Evolutionary conservation across 306 rosid species (phyloP).

Genomic region (Quercus cerris): DNA sequence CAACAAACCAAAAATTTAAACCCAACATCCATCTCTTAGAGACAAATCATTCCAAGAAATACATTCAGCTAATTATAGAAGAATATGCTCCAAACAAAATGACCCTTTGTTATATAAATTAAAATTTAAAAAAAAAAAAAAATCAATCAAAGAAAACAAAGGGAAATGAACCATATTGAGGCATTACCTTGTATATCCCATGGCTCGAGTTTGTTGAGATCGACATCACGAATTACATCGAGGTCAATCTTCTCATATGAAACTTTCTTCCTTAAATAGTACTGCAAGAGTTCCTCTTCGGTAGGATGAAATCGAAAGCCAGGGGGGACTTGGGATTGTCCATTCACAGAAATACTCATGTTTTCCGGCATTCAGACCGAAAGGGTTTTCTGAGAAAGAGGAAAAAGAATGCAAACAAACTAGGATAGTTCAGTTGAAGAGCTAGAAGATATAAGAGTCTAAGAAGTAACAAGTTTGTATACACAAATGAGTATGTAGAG

Average conservation of each 20-base stretch:
- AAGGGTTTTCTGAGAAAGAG: slow-evolving; percentile 11
- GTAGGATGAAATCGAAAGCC: slow-evolving; percentile 94
- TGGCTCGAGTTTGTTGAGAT: slow-evolving; percentile 97
- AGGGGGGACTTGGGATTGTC: slow-evolving; percentile 90
- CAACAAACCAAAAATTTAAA: background rate
- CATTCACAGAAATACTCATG: slow-evolving; percentile 84
- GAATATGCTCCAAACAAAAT: background rate
- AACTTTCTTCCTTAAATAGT: slow-evolving; percentile 81
- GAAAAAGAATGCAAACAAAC: slow-evolving; percentile 2
- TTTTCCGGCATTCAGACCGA: slow-evolving; percentile 43
- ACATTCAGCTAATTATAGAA: background rate
- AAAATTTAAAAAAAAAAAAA: too few species aligned
- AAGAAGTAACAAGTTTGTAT: slow-evolving; percentile 26
- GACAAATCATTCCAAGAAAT: background rate
- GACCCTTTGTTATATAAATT: background rate
- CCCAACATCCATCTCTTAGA: background rate
- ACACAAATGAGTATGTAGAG: slow-evolving; percentile 47
- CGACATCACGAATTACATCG: slow-evolving; percentile 85
- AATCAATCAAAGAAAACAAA: background rate
- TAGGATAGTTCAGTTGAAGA: background rate
- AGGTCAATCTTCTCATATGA: slow-evolving; percentile 72
- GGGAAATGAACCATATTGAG: background rate
- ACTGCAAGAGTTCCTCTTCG: slow-evolving; percentile 80
- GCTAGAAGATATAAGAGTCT: slow-evolving; percentile 4
- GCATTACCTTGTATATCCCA: slow-evolving; percentile 93